Conservation (phyloP, 495 filamentous ascomycete species). For the Aspergillus indologenus region DNA sequence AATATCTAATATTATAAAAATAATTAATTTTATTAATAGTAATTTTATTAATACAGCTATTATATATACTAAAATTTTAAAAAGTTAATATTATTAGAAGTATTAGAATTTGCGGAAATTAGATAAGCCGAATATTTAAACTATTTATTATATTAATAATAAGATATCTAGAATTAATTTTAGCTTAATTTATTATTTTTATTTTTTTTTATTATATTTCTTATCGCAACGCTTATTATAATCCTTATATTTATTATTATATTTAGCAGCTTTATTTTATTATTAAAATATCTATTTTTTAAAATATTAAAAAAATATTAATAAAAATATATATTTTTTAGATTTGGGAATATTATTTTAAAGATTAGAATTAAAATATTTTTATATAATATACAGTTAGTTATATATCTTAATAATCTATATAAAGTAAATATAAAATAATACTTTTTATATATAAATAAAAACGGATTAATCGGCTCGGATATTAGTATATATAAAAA, state of each 20-base stretch:
- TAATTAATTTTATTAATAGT: neutral
- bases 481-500: neutral
- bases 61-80: neutral
- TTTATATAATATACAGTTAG: neutral
- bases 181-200: neutral
- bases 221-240: too few relatives aligned
- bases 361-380: too few relatives aligned
- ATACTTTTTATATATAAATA: too few relatives aligned
- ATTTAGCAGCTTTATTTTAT: neutral
- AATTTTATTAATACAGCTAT: neutral
- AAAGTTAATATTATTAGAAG: neutral
- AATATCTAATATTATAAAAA: neutral
- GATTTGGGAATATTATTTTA: neutral
- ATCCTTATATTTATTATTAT: neutral
- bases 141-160: too few relatives aligned
- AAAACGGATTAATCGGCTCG: too few relatives aligned
- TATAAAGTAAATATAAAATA: conserved; percentile 3
- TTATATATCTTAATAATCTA: conserved; percentile 1
- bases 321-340: neutral
- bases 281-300: conserved; percentile 1
- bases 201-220: neutral
- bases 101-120: too few relatives aligned
- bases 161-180: too few relatives aligned
- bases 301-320: conserved; percentile 6
- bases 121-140: too few relatives aligned